phyloP scores from a whole-genome alignment of 768 basidiomycete species.

The Amanita exitialis region DNA sequence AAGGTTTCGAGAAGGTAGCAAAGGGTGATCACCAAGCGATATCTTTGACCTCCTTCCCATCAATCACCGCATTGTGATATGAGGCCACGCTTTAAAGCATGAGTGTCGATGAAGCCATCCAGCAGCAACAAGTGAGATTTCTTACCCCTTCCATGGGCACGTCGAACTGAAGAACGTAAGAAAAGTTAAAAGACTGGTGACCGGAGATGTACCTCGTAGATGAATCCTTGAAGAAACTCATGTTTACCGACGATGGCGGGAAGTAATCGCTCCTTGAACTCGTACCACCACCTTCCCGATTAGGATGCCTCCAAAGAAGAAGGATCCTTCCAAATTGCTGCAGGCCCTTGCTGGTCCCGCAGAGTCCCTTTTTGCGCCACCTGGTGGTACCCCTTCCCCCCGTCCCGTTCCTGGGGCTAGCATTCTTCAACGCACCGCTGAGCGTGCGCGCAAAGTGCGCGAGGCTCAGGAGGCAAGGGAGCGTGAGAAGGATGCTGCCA shows the following conservation, averaged over 20 bases:
- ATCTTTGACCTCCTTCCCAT: conserved; percentile 40
- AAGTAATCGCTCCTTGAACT: too few species aligned
- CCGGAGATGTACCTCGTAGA: conserved; percentile 24
- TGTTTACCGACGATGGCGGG: conserved; percentile 44
- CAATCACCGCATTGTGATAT: conserved; percentile 52
- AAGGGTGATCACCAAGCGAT: conserved; percentile 50
- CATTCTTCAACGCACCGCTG: too few species aligned
- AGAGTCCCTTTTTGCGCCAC: too few species aligned
- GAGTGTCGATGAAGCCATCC: neutral
- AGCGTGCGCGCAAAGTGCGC: too few species aligned
- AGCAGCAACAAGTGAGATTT: neutral
- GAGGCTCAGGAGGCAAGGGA: too few species aligned
- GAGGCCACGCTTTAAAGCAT: conserved; percentile 38
- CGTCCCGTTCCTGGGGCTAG: too few species aligned
- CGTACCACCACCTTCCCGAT: too few species aligned
- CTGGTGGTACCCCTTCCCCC: too few species aligned
- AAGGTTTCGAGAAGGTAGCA: neutral
- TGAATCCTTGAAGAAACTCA: conserved; percentile 37
- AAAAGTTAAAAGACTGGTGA: neutral
- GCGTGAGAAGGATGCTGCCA: too few species aligned
- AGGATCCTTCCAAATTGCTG: too few species aligned
- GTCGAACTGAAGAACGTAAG: conserved; percentile 24
- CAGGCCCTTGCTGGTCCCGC: too few species aligned
- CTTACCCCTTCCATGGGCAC: conserved; percentile 72
- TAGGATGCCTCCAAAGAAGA: too few species aligned